Evolutionary conservation across 1,284 basidiomycete genomes (phyloP), one percentile per base, ranked within the genome.

Genomic region (Psilocybe mexicana): DNA sequence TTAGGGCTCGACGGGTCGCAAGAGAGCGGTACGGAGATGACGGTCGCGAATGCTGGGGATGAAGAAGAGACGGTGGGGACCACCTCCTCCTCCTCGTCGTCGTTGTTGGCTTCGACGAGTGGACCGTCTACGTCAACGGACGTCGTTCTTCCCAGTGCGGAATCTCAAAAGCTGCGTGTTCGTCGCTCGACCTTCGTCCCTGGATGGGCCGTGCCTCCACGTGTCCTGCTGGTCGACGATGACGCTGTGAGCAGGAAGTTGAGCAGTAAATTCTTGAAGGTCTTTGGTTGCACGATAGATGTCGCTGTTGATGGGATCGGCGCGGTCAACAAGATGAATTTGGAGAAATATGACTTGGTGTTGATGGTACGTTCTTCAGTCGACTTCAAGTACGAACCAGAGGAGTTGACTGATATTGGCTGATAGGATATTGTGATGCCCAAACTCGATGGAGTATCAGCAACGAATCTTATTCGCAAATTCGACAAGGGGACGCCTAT

Each of bases 401-500:
- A 18, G 18, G 40, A 35, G 48, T 49, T 40, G 52, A 47, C 49
- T n/a, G 55, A 12, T 55, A 12, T 55, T 55, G 42, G 44, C 24
- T 1, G 1, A 44, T 63, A 92, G 93, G 94, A 96, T 65, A 95
- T 96, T 57, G 90, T 95, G 54, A 96, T 96, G 94, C 94, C 94
- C 7, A 94, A 95, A 72, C 76, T 96, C 63, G 94, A 96, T 63
- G 92, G 93, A 52, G 85, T 96, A 24, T 89, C 88, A 23, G 95
- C 96, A 7, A 98, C 96, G 43, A 93, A 89, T 54, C 75, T 98
- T 65, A 98, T 98, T 66, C 82, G 96, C 12, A 92, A 95, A 75
- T 98, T 98, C 69, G 95, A 98, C 75, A 87, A 87, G 59, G 88
- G 87, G 78, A 98, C 96, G 48, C 96, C 96, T 2, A 97, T 97